A percentile compares a stretch with the other conserved stretches of the same genome.
phyloP scores from a whole-genome alignment of 306 rosid genomes.

The Sindora glabra region DNA sequence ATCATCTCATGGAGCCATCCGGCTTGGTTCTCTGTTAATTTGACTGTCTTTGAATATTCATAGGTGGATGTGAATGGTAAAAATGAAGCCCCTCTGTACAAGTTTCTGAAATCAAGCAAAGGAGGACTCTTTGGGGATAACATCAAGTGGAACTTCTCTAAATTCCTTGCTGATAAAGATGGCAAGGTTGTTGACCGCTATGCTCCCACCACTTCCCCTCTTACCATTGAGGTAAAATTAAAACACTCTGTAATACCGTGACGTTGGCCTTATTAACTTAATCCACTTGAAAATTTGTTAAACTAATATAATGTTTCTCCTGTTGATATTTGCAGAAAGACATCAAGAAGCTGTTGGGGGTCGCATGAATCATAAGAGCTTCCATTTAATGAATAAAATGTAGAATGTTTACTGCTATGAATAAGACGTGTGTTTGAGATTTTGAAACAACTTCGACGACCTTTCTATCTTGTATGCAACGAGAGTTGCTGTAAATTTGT shows the following conservation, averaged over 20 bases:
- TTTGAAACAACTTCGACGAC: conserved; percentile 7
- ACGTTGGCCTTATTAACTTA: background rate
- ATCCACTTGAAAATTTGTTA: background rate
- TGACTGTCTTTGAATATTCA: too few relatives aligned
- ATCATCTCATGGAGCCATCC: too few relatives aligned
- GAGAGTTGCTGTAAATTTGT: background rate
- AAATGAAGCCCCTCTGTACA: conserved; percentile 68
- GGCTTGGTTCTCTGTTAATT: too few relatives aligned
- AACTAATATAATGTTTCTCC: conserved; percentile 1
- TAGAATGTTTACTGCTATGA: conserved; percentile 8
- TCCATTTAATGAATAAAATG: conserved; percentile 4
- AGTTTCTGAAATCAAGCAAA: conserved; percentile 75
- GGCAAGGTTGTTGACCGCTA: conserved; percentile 90
- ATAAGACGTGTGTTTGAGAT: conserved; percentile 25
- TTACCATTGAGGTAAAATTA: conserved; percentile 72
- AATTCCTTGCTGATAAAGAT: conserved; percentile 81
- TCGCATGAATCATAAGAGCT: conserved; percentile 15
- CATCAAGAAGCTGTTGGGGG: conserved; percentile 39
- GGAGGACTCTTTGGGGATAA: conserved; percentile 82
- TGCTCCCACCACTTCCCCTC: conserved; percentile 94
- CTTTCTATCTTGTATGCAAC: background rate
- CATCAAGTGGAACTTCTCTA: conserved; percentile 93
- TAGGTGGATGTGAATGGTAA: conserved; percentile 88
- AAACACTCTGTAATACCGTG: background rate
- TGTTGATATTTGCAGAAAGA: conserved; percentile 45